Conservation (phyloP, 352 stramenopile species). For the Pythium aristosporum region DNA sequence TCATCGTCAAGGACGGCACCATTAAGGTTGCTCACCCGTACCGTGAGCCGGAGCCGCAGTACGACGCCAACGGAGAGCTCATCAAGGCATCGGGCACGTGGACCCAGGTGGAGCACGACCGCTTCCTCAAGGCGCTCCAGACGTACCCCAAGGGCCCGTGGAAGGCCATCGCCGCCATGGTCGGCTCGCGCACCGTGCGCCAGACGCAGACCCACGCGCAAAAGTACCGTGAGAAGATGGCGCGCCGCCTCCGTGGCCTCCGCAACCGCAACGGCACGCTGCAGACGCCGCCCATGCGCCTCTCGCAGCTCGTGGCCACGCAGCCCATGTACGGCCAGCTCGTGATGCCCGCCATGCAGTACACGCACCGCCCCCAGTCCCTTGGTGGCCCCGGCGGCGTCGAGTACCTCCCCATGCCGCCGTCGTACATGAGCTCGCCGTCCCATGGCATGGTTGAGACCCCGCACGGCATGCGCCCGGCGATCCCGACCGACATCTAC, state of each 20-base stretch:
- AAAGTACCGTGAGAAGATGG: slow-evolving; percentile 68
- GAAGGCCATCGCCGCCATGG: slow-evolving; percentile 65
- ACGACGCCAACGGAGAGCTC: slow-evolving; percentile 52
- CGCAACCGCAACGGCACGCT: slow-evolving; percentile 63
- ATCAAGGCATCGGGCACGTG: slow-evolving; percentile 60
- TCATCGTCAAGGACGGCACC: slow-evolving; percentile 76
- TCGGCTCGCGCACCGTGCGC: slow-evolving; percentile 60
- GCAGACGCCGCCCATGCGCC: slow-evolving; percentile 33
- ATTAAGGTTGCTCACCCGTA: slow-evolving; percentile 65
- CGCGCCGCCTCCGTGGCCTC: slow-evolving; percentile 53
- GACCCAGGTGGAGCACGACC: slow-evolving; percentile 57
- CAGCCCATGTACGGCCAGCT: slow-evolving; percentile 24
- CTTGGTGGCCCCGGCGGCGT: slow-evolving; percentile 12
- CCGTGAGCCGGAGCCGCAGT: slow-evolving; percentile 55
- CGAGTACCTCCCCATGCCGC: slow-evolving; percentile 25
- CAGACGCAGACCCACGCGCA: slow-evolving; percentile 72
- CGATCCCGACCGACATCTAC: slow-evolving; percentile 28
- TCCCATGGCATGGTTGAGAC: slow-evolving; percentile 19
- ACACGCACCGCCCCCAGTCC: slow-evolving; percentile 22
- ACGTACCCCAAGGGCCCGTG: slow-evolving; percentile 60
- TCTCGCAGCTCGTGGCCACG: slow-evolving; percentile 22
- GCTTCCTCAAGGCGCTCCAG: slow-evolving; percentile 59
- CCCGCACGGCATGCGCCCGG: slow-evolving; percentile 13
- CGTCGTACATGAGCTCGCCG: slow-evolving; percentile 17
- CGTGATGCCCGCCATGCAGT: slow-evolving; percentile 27